These are phyloP conservation scores for Noccaea bulbosa DNA, from an alignment of 345 rosid genomes.

Conservation along the genomic window DNA sequence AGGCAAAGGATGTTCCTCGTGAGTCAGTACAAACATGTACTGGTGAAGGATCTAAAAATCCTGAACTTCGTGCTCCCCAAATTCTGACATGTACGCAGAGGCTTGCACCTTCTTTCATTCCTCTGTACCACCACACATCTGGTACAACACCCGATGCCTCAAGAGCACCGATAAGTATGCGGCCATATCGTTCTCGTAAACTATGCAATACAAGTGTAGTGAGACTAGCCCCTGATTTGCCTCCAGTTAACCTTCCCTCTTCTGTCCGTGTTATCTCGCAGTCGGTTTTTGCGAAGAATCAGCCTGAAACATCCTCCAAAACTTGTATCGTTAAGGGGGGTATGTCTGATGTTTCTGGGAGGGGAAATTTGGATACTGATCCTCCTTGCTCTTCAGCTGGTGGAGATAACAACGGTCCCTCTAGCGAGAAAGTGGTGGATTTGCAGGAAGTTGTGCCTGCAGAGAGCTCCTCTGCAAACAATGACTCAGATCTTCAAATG, in stretches of 20 bases:
- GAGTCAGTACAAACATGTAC: conserved; percentile 26
- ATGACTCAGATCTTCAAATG: conserved; percentile 69
- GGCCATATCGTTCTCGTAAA: conserved; percentile 56
- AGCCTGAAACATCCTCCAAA: conserved; percentile 48
- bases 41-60: conserved; percentile 46
- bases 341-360: conserved; percentile 45
- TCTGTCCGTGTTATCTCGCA: conserved; percentile 82
- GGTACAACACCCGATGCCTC: conserved; percentile 35
- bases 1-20: conserved; percentile 43
- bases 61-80: conserved; percentile 45
- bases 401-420: conserved; percentile 43
- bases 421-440: conserved; percentile 42
- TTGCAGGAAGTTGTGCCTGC: conserved; percentile 48
- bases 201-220: conserved; percentile 59
- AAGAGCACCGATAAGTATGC: conserved; percentile 50
- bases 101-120: conserved; percentile 41
- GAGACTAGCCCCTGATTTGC: conserved; percentile 92
- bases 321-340: conserved; percentile 42
- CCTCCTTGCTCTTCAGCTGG: conserved; percentile 44
- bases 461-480: conserved; percentile 51
- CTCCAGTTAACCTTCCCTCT: conserved; percentile 92
- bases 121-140: conserved; percentile 41
- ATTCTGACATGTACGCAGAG: conserved; percentile 40
- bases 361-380: conserved; percentile 45
- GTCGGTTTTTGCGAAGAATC: conserved; percentile 58